Evolutionary conservation across 768 basidiomycete species (phyloP), one percentile per base, ranked within the genome.

Genomic region (Trametes gibbosa): DNA sequence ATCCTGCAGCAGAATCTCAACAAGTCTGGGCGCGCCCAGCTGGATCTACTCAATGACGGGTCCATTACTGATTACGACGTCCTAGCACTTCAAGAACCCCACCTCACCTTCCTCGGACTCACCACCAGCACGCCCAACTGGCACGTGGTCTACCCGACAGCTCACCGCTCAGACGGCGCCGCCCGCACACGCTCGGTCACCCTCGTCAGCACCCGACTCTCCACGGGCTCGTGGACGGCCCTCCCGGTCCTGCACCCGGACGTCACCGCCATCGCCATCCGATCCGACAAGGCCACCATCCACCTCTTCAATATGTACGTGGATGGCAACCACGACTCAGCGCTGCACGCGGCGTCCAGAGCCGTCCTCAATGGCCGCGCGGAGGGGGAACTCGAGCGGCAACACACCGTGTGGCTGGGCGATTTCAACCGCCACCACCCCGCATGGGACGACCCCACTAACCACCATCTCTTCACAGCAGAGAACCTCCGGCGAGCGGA

Each of bases 251-350:
- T 9, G 5, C 56, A 56, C 40, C 19, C 65, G 57, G 60, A 77
- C 65, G 59, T 76, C 21, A 69, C 68, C 0, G 74, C 64, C 2
- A 55, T 75, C 16, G 55, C 66, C 5, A n/a, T 76, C 3, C 25
- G 10, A 3, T 67, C 64, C 2, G 21, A 10, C 9, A 42, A 50
- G 2, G 65, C 67, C 0, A 53, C n/a, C 2, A 3, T 76, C 35
- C 24, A 58, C 7, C 66, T 78, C 0, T 66, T 76, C 69, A 79
- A 77, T 64, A 61, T 78, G 2, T 79, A 80, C 66, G 74, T 73
- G 34, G 68, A 75, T 65, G 63, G 72, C n/a, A 58, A 58, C 0
- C 41, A 73, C 53, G 46, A 69, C 21, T 21, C 66, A 12, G 65
- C 63, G 0, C 48, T 73, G 0, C 29, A 27, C 13, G 57, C 53